A percentile compares a stretch with the other conserved stretches of the same genome.
These are phyloP conservation scores for Mortierella claussenii DNA, from an alignment of 192 early-diverging fungal species.

Conservation along the genomic window DNA sequence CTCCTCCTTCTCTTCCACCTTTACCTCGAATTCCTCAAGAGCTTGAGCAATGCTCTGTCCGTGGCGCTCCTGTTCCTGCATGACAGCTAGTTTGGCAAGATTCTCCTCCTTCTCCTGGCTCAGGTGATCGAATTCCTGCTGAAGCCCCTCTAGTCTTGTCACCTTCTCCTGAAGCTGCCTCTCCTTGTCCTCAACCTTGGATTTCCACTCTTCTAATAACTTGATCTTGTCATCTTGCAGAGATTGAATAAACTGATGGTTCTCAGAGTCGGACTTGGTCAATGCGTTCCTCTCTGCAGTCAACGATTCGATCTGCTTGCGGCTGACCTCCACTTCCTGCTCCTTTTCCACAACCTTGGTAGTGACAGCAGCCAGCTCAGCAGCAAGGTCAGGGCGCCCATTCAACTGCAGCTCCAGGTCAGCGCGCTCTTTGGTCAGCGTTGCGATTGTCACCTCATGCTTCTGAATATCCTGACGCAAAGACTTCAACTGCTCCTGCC, in stretches of 20 bases:
- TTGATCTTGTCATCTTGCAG: conserved; percentile 8
- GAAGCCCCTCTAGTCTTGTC: conserved; percentile 6
- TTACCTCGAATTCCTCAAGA: conserved; percentile 1
- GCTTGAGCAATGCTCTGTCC: background rate
- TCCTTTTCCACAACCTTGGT: conserved; percentile 21
- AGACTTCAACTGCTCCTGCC: background rate
- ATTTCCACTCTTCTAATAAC: conserved; percentile 8
- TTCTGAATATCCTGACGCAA: conserved; percentile 8
- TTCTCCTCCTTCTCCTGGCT: conserved; percentile 30
- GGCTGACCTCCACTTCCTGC: conserved; percentile 3
- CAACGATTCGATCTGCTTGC: conserved; percentile 17
- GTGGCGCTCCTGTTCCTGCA: conserved; percentile 36
- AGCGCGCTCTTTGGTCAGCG: conserved; percentile 20
- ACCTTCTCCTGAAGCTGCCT: conserved; percentile 15
- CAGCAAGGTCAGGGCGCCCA: conserved; percentile 9
- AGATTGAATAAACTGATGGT: conserved; percentile 6
- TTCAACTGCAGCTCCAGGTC: conserved; percentile 22
- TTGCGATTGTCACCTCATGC: conserved; percentile 3
- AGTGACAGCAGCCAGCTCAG: conserved; percentile 4
- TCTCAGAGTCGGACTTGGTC: conserved; percentile 4
- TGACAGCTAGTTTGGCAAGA: conserved; percentile 32
- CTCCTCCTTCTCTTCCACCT: conserved; percentile 12
- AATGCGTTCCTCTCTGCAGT: conserved; percentile 3
- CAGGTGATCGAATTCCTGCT: conserved; percentile 11
- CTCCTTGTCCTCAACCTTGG: conserved; percentile 23